phyloP scores from a whole-genome alignment of 2,329 filamentous ascomycete genomes.

The Curvularia hawaiiensis region DNA sequence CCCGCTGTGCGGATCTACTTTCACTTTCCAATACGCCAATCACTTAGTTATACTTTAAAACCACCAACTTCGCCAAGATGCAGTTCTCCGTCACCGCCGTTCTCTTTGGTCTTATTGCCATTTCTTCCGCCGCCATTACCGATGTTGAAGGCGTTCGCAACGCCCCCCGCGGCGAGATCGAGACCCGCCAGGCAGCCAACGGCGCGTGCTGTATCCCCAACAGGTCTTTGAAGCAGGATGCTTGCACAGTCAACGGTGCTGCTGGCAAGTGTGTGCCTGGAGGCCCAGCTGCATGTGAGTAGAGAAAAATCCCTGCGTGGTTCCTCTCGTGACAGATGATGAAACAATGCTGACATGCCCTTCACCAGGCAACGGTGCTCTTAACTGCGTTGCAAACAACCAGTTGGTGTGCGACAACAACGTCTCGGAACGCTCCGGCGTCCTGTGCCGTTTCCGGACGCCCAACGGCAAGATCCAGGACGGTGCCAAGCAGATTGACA shows the following conservation, averaged over 20 bases:
- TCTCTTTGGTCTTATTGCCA: constrained; percentile 26
- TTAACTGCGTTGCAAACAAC: constrained; percentile 27
- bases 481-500: constrained; percentile 17
- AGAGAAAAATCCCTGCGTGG: background rate
- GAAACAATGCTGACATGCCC: background rate
- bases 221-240: constrained; percentile 17
- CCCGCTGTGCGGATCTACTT: constrained; percentile 25
- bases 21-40: constrained; percentile 13
- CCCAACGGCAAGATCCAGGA: constrained; percentile 20
- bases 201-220: constrained; percentile 25
- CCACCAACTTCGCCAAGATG: constrained; percentile 11
- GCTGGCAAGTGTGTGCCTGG: constrained; percentile 27
- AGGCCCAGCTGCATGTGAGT: constrained; percentile 23
- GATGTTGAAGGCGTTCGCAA: constrained; percentile 23
- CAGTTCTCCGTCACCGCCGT: constrained; percentile 21
- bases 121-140: constrained; percentile 24
- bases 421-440: constrained; percentile 20
- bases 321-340: background rate
- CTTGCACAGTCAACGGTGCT: constrained; percentile 22
- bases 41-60: background rate
- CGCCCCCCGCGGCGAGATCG: constrained; percentile 14
- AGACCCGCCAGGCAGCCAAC: constrained; percentile 21
- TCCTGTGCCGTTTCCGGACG: constrained; percentile 22
- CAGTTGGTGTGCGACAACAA: constrained; percentile 23
- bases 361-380: constrained; percentile 17